Evolutionary conservation across 2,329 filamentous ascomycete species (phyloP).

Genomic region (Neofusicoccum parvum): DNA sequence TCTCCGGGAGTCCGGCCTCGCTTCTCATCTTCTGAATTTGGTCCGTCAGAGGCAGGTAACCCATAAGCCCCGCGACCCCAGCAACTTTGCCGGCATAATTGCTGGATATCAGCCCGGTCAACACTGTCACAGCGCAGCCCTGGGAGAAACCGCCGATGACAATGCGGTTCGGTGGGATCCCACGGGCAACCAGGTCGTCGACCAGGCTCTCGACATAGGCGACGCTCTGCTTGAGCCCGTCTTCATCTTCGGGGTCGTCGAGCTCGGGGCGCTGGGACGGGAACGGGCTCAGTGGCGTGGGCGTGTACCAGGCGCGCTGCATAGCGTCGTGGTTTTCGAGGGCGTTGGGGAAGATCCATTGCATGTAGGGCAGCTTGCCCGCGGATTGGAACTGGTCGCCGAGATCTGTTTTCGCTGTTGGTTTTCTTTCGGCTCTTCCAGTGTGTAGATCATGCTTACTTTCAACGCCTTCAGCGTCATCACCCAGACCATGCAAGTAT

Average conservation of each 20-base stretch:
- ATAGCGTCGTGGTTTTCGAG: constrained; percentile 49
- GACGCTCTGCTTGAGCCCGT: constrained; percentile 44
- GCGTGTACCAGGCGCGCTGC: constrained; percentile 52
- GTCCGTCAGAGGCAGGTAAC: constrained; percentile 50
- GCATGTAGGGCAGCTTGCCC: constrained; percentile 51
- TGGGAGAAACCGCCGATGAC: constrained; percentile 53
- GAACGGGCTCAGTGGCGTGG: constrained; percentile 43
- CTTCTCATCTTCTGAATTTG: constrained; percentile 43
- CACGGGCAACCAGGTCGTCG: constrained; percentile 44
- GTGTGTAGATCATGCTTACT: constrained; percentile 28
- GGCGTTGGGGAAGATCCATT: constrained; percentile 56
- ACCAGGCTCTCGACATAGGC: constrained; percentile 47
- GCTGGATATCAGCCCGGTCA: constrained; percentile 44
- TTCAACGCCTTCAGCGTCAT: constrained; percentile 48
- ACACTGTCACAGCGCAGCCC: constrained; percentile 49
- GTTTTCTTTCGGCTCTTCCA: neutral
- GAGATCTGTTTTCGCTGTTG: constrained; percentile 34
- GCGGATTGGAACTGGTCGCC: constrained; percentile 52
- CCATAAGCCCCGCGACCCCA: constrained; percentile 48
- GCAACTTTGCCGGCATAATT: constrained; percentile 45
- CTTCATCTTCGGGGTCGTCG: constrained; percentile 51
- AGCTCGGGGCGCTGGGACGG: constrained; percentile 45
- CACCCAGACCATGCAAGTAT: constrained; percentile 51
- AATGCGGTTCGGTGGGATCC: constrained; percentile 46
- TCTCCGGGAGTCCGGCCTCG: constrained; percentile 36